phyloP scores from a whole-genome alignment of 192 early-diverging fungal species.

The Coemansia sp. region DNA sequence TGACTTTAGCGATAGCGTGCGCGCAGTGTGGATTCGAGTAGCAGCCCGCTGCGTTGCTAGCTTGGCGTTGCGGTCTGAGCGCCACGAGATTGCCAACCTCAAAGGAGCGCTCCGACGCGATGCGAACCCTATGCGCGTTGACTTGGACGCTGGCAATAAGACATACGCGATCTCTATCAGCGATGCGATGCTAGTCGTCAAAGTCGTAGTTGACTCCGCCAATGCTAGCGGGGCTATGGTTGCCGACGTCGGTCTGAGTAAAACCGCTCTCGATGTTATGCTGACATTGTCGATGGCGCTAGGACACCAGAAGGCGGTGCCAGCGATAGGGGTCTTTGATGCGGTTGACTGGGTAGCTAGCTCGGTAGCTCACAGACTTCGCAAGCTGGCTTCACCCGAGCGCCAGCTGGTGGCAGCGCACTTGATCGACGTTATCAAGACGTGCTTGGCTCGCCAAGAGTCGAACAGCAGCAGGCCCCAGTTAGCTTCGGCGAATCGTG shows the following conservation, averaged over 20 bases:
- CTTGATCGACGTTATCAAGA: conserved; percentile 1
- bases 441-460: neutral
- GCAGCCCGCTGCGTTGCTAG: neutral
- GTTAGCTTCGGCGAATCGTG: neutral
- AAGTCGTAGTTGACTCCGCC: conserved; percentile 3
- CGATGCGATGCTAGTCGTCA: conserved; percentile 27
- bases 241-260: conserved; percentile 15
- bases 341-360: conserved; percentile 2
- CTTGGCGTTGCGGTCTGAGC: neutral
- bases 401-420: neutral
- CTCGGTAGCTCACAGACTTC: conserved; percentile 10
- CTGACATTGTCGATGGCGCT: conserved; percentile 7
- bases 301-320: neutral
- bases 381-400: neutral
- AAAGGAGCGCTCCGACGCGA: neutral
- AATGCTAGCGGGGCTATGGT: neutral
- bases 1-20: conserved; percentile 18
- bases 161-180: conserved; percentile 10
- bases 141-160: neutral
- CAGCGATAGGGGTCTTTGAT: neutral
- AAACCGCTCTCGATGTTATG: conserved; percentile 4
- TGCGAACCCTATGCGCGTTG: neutral
- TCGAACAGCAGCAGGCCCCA: too few species aligned
- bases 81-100: conserved; percentile 5
- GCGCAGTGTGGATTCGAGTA: conserved; percentile 19